Evolutionary conservation across 2,329 filamentous ascomycete genomes (phyloP), one percentile per base, ranked within the genome.

Genomic region (Diaporthe eres): DNA sequence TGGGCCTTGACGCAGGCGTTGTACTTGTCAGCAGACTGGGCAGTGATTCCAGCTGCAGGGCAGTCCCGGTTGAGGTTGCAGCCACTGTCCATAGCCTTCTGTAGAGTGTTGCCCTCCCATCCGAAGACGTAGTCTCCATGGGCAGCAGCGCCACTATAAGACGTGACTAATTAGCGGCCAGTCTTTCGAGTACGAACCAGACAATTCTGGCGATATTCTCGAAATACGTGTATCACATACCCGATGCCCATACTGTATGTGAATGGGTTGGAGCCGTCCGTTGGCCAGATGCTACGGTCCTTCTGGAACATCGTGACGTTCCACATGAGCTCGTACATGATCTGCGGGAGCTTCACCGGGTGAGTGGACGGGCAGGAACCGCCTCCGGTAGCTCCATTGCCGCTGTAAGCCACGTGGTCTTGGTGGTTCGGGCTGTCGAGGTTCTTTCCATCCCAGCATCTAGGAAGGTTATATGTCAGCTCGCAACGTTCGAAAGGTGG

Each of bases 101-200:
- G 87, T 63, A 89, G 84, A 13, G 85, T 82, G 79, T 88, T 82
- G 76, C 83, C 85, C 80, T 88, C 85, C 87, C 87, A 88, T 75
- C 87, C 87, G 79, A 89, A 89, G 77, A 89, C 81, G 80, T 89
- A 89, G 81, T 89, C 87, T 34, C 86, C 87, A 80, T 89, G 87
- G 28, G 86, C 87, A 6, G 86, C 87, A 34, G 86, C 83, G 42
- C 87, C 87, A 51, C 85, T 85, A 2, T 42, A 10, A 67, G 57
- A 63, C 1, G 12, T 2, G 12, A 8, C 3, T 9, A 4, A n/a
- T 70, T 31, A 70, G 65, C 65, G 44, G 25, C 42, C 37, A 19
- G 31, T 13, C 22, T 55, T 55, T 55, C 25, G 25, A 10, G 13
- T 31, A 6, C 6, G 25, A 55, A 31, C 13, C 15, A 31, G 13